Percentiles rank a stretch among this genome's conserved stretches.
Conservation (phyloP, 1,284 basidiomycete species). For the Fomes fomentarius region DNA sequence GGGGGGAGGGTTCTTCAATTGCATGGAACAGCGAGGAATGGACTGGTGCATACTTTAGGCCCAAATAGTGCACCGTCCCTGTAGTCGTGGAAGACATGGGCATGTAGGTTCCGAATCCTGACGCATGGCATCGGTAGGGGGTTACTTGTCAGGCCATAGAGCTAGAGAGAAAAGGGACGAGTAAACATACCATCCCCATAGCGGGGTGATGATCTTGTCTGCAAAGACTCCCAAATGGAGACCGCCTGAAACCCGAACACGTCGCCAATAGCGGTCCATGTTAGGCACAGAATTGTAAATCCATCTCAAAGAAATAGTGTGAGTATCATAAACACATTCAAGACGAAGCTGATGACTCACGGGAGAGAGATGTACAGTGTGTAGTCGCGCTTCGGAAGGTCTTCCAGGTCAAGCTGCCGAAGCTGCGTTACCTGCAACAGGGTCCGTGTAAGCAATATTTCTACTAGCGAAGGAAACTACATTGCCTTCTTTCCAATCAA, state of each 20-base stretch:
- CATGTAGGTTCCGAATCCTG: conserved; percentile 20
- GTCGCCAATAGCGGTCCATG: conserved; percentile 7
- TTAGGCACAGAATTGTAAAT: not conserved
- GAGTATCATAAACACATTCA: too few relatives aligned
- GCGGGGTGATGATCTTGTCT: conserved; percentile 18
- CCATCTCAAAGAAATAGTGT: not conserved
- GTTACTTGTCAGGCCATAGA: too few relatives aligned
- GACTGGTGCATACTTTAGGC: conserved; percentile 6
- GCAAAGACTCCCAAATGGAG: conserved; percentile 14
- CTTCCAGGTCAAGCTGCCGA: conserved; percentile 7
- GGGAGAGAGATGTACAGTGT: conserved; percentile 8
- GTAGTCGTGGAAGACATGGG: conserved; percentile 15
- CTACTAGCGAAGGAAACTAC: not conserved
- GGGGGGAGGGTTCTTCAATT: not conserved
- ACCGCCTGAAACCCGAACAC: conserved; percentile 17
- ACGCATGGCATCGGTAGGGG: not conserved
- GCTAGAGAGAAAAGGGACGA: too few relatives aligned
- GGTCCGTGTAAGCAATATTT: not conserved
- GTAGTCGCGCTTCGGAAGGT: conserved; percentile 13
- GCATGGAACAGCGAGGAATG: not conserved
- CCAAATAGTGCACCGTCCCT: conserved; percentile 18
- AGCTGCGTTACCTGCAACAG: conserved; percentile 1
- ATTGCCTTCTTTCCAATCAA: conserved; percentile 17
- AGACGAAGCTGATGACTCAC: not conserved
- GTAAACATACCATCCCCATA: conserved; percentile 16